Base-by-base conservation (phyloP, 108 stramenopile genomes). In the Fistulifera solaris region DNA sequence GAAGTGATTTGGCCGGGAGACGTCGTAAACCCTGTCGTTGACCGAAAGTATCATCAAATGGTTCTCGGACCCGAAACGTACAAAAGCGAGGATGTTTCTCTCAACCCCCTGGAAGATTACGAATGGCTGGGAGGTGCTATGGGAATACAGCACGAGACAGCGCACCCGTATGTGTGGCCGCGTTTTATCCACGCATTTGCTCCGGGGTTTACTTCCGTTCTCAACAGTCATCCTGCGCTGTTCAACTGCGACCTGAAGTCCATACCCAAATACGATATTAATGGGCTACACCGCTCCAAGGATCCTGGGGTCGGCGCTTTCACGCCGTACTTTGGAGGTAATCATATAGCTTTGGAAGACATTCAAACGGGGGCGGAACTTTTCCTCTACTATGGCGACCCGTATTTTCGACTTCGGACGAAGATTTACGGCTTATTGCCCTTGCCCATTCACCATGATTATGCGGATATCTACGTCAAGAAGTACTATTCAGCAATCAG, bases 331-430 rank as follows among this genome's bases (percentile, higher is more conserved):
- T n/a, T 44, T 15, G 53, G 52, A 13, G 51, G 71, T 0, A 1
- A 16, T 0, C 4, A 6, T 6, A 11, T 45, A 58, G 64, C 31
- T 17, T 42, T 22, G 63, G 58, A 51, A 45, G n/a, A 38, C 38
- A 78, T 81, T 18, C 64, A 63, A 27, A 64, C 77, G 21, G 80
- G 79, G 0, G 71, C 70, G 47, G 83, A 85, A 59, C 45, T 81
- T 8, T 72, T 75, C 26, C 58, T 65, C 24, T 59, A 74, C 54
- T 85, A 85, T 54, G 84, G 79, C 38, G 58, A 77, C 42, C 7
- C 7, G 3, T 45, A 45, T 21, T 45, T 45, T 11, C 4, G 7
- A 45, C 19, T 4, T 21, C 16, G 21, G 11, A 35, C 31, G 3
- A 8, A 35, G 3, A 8, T 35, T 35, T 35, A 35, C 31, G 31